Evolutionary conservation across 129 eudicot species (phyloP).

Genomic region (Centella asiatica): DNA sequence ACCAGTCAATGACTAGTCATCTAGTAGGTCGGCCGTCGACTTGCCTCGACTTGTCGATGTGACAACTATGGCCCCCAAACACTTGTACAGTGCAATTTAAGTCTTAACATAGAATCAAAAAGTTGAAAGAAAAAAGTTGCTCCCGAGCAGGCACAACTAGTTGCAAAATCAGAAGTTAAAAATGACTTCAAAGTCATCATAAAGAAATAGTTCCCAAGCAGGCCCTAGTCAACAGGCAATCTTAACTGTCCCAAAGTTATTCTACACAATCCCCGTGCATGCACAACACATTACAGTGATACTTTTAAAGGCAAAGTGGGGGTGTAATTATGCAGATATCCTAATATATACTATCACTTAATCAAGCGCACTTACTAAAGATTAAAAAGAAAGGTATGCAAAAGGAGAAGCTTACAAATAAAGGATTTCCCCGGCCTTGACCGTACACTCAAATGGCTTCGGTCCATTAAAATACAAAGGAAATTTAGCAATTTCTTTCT

Average conservation of each 20-base stretch:
- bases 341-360: neutral
- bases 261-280: neutral
- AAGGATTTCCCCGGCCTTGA: slow-evolving; percentile 92
- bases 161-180: too few relatives aligned
- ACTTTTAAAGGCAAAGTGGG: neutral
- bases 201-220: too few relatives aligned
- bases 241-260: neutral
- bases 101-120: too few relatives aligned
- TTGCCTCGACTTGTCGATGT: too few relatives aligned
- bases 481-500: slow-evolving; percentile 41
- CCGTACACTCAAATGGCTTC: slow-evolving; percentile 84
- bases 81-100: too few relatives aligned
- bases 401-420: slow-evolving; percentile 52
- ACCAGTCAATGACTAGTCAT: too few relatives aligned
- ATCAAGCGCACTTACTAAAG: neutral
- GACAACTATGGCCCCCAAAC: too few relatives aligned
- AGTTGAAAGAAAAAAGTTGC: too few relatives aligned
- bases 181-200: too few relatives aligned
- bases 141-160: too few relatives aligned
- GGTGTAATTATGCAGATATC: neutral
- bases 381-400: neutral
- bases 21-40: too few relatives aligned
- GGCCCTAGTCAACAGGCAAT: too few relatives aligned
- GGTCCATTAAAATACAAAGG: slow-evolving; percentile 79
- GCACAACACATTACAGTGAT: neutral